These are phyloP conservation scores for Rhizophora mangle DNA, from an alignment of 345 rosid genomes.

Conservation along the genomic window DNA sequence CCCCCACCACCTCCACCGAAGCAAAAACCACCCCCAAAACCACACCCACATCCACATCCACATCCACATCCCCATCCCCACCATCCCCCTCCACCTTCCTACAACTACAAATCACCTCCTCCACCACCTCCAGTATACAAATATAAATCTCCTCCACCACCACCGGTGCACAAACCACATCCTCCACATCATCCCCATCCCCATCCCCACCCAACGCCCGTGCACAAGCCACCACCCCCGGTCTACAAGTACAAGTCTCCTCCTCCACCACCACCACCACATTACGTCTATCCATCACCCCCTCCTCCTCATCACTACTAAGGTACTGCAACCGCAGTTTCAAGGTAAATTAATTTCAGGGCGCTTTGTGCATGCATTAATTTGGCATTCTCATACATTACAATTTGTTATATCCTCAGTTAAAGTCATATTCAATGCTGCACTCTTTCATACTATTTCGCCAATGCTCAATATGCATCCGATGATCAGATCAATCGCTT, in stretches of 20 bases:
- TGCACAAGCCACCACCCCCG: constrained; percentile 9
- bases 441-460: no score
- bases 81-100: constrained; percentile 5
- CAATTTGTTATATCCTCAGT: no score
- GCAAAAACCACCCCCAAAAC: constrained; percentile 3
- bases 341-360: no score
- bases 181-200: no score
- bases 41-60: not conserved
- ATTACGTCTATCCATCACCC: constrained; percentile 31
- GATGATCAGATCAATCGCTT: no score
- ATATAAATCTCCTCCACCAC: constrained; percentile 30
- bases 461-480: no score
- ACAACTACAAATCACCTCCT: constrained; percentile 24
- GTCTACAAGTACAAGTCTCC: constrained; percentile 21
- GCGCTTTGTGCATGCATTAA: not conserved
- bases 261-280: constrained; percentile 25
- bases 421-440: no score
- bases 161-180: constrained; percentile 18
- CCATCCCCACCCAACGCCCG: no score
- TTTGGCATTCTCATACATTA: not conserved
- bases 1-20: constrained; percentile 22
- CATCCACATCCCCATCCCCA: not conserved
- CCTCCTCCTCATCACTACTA: constrained; percentile 62
- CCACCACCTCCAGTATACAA: constrained; percentile 25
- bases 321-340: not conserved